phyloP scores from a whole-genome alignment of 2,329 filamentous ascomycete species.

The Biscogniauxia sp. region DNA sequence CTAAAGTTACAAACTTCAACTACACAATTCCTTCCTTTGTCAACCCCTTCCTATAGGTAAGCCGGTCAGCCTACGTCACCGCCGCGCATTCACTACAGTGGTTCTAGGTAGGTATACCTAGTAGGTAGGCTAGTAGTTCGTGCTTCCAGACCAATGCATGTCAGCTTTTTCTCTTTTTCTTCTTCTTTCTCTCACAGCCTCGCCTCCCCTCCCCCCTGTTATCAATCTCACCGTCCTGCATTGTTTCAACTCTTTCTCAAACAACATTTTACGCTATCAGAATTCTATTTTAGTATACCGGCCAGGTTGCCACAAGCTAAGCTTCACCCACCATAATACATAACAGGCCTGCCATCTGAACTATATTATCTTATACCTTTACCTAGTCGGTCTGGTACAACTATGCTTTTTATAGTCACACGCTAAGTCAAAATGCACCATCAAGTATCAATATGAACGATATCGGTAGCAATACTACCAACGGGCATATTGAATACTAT shows the following conservation, averaged over 20 bases:
- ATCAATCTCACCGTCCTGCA: not conserved
- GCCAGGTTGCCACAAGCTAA: not conserved
- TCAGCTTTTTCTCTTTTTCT: not conserved
- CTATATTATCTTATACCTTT: not conserved
- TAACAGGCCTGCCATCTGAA: not conserved
- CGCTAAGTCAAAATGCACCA: not conserved
- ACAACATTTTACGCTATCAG: not conserved
- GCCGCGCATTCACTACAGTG: not conserved
- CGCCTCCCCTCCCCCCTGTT: too few relatives aligned
- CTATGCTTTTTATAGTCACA: not conserved
- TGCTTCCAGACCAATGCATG: too few relatives aligned
- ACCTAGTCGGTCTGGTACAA: not conserved
- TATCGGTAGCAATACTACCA: not conserved
- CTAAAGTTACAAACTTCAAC: not conserved
- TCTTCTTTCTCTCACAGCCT: not conserved
- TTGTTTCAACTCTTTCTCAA: not conserved
- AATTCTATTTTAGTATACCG: not conserved
- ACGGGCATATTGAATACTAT: too few relatives aligned
- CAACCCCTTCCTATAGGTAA: not conserved
- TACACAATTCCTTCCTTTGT: too few relatives aligned
- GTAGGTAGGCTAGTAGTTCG: too few relatives aligned
- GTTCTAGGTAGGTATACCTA: too few relatives aligned
- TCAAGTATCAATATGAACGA: not conserved
- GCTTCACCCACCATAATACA: not conserved
- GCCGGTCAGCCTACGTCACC: not conserved